Conservation (phyloP, 2,329 filamentous ascomycete species). For the Sporothrix pseudoabietina region DNA sequence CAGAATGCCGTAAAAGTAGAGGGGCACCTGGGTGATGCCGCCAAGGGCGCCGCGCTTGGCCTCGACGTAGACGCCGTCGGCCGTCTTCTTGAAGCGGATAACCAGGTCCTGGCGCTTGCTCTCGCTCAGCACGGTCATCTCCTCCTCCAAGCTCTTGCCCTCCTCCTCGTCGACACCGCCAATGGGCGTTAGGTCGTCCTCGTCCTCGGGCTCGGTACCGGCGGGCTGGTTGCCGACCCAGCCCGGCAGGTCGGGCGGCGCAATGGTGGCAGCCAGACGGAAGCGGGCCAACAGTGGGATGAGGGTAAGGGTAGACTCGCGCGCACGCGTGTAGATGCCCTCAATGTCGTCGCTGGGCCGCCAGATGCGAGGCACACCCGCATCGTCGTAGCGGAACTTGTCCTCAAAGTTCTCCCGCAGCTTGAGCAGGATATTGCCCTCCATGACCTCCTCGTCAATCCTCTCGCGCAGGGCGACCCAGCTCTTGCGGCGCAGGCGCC, state of each 20-base stretch:
- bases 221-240: constrained; percentile 81
- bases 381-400: constrained; percentile 97
- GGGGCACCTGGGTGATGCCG: constrained; percentile 86
- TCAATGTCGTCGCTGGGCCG: constrained; percentile 96
- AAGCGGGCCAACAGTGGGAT: constrained; percentile 89
- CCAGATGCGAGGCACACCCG: constrained; percentile 94
- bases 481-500: constrained; percentile 89
- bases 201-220: constrained; percentile 76
- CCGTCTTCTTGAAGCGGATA: constrained; percentile 96
- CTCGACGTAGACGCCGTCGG: constrained; percentile 96
- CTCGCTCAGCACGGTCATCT: constrained; percentile 93
- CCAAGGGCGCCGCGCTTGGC: constrained; percentile 96
- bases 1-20: constrained; percentile 91
- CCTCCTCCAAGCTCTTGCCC: constrained; percentile 90
- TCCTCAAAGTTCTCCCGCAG: constrained; percentile 98
- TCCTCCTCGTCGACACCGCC: constrained; percentile 94
- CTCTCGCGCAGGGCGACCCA: constrained; percentile 89
- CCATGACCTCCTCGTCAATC: constrained; percentile 97
- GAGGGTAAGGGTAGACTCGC: constrained; percentile 87
- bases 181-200: constrained; percentile 86
- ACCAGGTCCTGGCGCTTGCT: constrained; percentile 88
- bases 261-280: constrained; percentile 71
- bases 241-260: constrained; percentile 75
- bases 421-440: constrained; percentile 93
- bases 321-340: constrained; percentile 86